Evolutionary conservation across 495 filamentous ascomycete species (phyloP).

Genomic region (Tuber umbilicatum): DNA sequence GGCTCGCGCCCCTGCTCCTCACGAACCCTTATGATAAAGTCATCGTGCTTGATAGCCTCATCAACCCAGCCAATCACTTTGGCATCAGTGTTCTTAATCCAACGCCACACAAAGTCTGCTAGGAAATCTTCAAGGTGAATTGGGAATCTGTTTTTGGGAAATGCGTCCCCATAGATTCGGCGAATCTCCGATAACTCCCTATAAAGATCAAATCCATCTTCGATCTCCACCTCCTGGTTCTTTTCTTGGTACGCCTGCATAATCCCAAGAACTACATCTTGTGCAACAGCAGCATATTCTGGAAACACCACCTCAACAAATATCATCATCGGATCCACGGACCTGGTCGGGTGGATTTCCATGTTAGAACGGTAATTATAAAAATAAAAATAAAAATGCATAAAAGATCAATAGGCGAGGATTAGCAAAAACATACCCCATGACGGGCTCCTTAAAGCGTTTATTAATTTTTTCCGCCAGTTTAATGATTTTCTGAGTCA

Average conservation of each 20-base stretch:
- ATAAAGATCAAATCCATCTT: slow-evolving; percentile 93
- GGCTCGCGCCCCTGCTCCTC: slow-evolving; percentile 44
- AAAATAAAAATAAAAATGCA: neutral
- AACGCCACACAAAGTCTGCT: slow-evolving; percentile 89
- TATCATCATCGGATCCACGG: slow-evolving; percentile 70
- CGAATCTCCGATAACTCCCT: slow-evolving; percentile 76
- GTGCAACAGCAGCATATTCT: slow-evolving; percentile 77
- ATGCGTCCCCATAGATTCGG: slow-evolving; percentile 62
- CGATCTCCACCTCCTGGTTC: slow-evolving; percentile 69
- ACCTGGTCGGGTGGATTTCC: slow-evolving; percentile 13
- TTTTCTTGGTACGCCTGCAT: slow-evolving; percentile 60
- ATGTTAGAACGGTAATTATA: slow-evolving; percentile 10
- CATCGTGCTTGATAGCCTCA: slow-evolving; percentile 79
- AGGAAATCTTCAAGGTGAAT: slow-evolving; percentile 81
- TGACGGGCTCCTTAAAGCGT: slow-evolving; percentile 58
- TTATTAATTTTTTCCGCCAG: slow-evolving; percentile 82
- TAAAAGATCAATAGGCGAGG: neutral
- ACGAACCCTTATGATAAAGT: slow-evolving; percentile 52
- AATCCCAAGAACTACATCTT: slow-evolving; percentile 73
- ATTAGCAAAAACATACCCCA: slow-evolving; percentile 55
- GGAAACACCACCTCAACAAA: slow-evolving; percentile 79
- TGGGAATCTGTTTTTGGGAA: slow-evolving; percentile 63
- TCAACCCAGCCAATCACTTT: slow-evolving; percentile 82
- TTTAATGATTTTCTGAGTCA: slow-evolving; percentile 76
- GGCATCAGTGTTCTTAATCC: slow-evolving; percentile 72